Percentiles rank a stretch among this genome's conserved stretches.
Evolutionary conservation across 257 asterid species (phyloP).

Genomic region (Capsicum rhomboideum): DNA sequence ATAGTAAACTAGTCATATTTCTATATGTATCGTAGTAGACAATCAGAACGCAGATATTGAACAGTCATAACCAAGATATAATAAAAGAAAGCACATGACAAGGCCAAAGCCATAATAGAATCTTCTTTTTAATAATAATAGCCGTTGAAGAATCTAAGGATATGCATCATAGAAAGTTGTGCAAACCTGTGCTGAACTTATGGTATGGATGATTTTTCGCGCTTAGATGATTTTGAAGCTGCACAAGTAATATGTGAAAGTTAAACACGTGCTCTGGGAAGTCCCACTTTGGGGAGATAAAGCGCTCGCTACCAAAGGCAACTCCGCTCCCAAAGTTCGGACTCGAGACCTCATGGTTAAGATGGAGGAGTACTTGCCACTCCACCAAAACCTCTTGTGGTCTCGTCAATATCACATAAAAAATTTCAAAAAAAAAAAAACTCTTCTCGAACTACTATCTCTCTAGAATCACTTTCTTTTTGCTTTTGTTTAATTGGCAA

Average conservation of each 20-base stretch:
- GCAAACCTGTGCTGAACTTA: slow-evolving; percentile 95
- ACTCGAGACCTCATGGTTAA: neutral
- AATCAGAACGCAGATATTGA: neutral
- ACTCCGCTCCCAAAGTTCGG: neutral
- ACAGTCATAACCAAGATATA: neutral
- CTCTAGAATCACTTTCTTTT: neutral
- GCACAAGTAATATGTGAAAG: slow-evolving; percentile 17
- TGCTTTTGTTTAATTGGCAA: neutral
- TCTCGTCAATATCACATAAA: neutral
- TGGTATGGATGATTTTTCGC: slow-evolving; percentile 75
- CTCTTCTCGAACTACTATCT: neutral
- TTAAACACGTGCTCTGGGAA: neutral
- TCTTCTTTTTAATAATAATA: no score
- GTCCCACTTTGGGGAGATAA: neutral
- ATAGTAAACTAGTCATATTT: neutral
- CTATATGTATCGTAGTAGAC: neutral
- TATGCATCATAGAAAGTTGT: neutral
- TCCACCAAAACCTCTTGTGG: neutral
- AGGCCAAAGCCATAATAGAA: no score
- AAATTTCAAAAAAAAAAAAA: neutral
- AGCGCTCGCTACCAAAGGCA: neutral
- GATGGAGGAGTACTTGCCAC: neutral
- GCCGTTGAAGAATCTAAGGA: neutral
- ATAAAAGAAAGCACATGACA: no score
- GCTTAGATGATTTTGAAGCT: slow-evolving; percentile 93